Base-by-base conservation (phyloP, 139 green algal genomes). In the Ettlia oleoabundans region DNA sequence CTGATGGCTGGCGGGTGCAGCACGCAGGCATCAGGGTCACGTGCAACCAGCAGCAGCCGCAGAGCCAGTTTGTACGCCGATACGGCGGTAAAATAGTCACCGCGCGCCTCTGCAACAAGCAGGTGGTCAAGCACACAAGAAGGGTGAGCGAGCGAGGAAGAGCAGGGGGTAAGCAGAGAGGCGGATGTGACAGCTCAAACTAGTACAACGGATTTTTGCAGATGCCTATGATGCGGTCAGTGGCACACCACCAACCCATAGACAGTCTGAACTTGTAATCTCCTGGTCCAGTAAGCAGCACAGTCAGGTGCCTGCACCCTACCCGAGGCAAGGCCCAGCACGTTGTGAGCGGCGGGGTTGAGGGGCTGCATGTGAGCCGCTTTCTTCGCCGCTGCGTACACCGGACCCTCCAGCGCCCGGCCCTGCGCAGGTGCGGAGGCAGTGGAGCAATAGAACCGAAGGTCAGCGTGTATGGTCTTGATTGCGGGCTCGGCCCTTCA, bases 311-410 rank as follows among this genome's bases (percentile, higher is more conserved):
- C 18, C 21, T 9, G 55, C 18, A 22, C 55, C 72, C 15, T 9
- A 40, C 73, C 73, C 32, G 62, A 69, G 18, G 84, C 88, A 58
- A 94, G 85, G 0, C 85, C 93, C 22, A 88, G 51, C 0, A 83
- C 66, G 55, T 91, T 88, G 68, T 90, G 81, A 0, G 91, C 91
- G 1, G 88, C 83, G 19, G 88, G 70, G 55, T 93, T 88, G 76
- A 92, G 89, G 1, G 93, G 93, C 77, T 92, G 84, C 65, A 88
- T 83, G 24, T 80, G 63, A 0, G 78, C 79, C 2, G 79, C 76
- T 80, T 92, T 91, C 66, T 33, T 40, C 10, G 90, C 90, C 1
- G 86, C 84, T 0, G 85, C 83, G n/a, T 92, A 83, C 22, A 92
- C 69, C 2, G 78, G 32, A 24, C 86, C 86, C 47, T 73, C 63